A percentile compares a stretch with the other conserved stretches of the same genome.
These are phyloP conservation scores for Ophiostoma populinum DNA, from an alignment of 2,329 filamentous ascomycete species.

Conservation along the genomic window DNA sequence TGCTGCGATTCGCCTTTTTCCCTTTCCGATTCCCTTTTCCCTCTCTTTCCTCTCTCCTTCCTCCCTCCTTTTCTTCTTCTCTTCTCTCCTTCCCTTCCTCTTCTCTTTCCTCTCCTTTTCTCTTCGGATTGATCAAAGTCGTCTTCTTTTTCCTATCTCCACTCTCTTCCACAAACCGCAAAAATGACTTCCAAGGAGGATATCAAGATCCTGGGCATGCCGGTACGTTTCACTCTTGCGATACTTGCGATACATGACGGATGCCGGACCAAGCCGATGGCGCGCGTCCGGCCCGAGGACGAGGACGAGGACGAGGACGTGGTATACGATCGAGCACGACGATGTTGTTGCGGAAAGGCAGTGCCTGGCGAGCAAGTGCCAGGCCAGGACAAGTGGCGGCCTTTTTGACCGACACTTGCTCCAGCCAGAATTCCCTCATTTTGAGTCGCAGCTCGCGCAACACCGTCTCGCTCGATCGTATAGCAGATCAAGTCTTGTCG, in stretches of 20 bases:
- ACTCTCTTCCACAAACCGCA: constrained; percentile 21
- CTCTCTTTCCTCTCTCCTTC: not conserved
- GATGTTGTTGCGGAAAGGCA: no score
- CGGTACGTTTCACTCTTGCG: constrained; percentile 30
- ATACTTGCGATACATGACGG: not conserved
- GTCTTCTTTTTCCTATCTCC: constrained; percentile 19
- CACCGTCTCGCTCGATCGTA: no score
- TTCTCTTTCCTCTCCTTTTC: constrained; percentile 15
- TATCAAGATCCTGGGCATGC: constrained; percentile 48
- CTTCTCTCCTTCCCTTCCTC: constrained; percentile 3
- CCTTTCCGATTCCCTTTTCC: constrained; percentile 3
- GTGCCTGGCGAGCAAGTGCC: not conserved
- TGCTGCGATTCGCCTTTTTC: constrained; percentile 16
- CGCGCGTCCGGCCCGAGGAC: no score
- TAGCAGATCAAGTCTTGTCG: no score
- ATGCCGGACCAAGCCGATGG: no score
- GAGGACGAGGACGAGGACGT: no score
- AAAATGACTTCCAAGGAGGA: constrained; percentile 39
- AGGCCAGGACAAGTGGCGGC: no score
- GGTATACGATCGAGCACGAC: no score
- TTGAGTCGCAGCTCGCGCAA: no score
- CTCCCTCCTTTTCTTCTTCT: not conserved
- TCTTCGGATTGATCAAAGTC: constrained; percentile 16
- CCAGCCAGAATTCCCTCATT: no score
- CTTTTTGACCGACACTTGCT: not conserved